phyloP scores from a whole-genome alignment of 495 filamentous ascomycete genomes.

The Aspergillus ellipticus region DNA sequence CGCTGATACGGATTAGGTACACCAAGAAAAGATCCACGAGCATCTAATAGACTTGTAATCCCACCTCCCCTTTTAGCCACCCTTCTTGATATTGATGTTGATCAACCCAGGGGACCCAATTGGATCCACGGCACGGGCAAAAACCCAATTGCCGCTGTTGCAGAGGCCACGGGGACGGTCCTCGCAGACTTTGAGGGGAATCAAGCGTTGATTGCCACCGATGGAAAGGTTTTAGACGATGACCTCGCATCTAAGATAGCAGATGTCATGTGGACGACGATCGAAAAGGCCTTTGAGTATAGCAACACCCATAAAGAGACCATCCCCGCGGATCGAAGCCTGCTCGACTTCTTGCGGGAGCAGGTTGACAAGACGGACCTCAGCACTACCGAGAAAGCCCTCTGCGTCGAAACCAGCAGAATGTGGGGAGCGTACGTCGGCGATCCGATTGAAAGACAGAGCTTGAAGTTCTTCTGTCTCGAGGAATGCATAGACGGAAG shows the following conservation, averaged over 20 bases:
- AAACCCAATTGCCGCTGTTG: conserved; percentile 82
- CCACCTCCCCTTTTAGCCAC: not conserved
- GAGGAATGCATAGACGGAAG: conserved; percentile 92
- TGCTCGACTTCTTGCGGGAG: conserved; percentile 73
- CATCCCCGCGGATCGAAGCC: conserved; percentile 63
- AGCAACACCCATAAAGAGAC: conserved; percentile 62
- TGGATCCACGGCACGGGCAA: conserved; percentile 89
- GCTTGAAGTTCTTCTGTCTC: conserved; percentile 89
- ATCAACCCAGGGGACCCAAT: conserved; percentile 67
- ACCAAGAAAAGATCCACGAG: conserved; percentile 33
- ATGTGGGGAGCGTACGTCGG: conserved; percentile 91
- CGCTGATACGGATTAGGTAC: conserved; percentile 27
- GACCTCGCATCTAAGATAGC: conserved; percentile 51
- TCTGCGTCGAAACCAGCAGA: conserved; percentile 60
- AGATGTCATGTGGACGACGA: conserved; percentile 71
- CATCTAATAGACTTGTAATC: conserved; percentile 48
- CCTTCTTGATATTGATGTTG: conserved; percentile 4
- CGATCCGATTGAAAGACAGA: conserved; percentile 70
- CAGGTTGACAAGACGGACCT: conserved; percentile 56
- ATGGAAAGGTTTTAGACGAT: conserved; percentile 55
- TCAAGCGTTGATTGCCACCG: conserved; percentile 57
- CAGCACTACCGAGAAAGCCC: conserved; percentile 45
- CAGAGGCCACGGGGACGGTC: conserved; percentile 60
- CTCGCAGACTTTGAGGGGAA: conserved; percentile 53
- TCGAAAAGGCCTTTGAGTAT: conserved; percentile 74